These are phyloP conservation scores for Bremia lactucae DNA, from an alignment of 352 stramenopile species.

Conservation along the genomic window DNA sequence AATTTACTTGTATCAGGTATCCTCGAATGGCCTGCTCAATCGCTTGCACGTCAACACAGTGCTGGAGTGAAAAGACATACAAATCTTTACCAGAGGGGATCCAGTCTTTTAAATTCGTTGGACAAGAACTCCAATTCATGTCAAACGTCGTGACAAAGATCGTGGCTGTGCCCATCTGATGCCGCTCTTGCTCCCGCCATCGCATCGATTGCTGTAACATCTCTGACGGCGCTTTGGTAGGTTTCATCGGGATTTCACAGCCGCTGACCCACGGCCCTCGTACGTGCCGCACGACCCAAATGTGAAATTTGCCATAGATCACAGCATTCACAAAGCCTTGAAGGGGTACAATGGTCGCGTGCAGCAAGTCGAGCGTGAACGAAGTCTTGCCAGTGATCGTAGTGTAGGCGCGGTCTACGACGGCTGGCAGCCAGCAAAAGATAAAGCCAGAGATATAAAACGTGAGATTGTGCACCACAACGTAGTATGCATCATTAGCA, in stretches of 20 bases:
- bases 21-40: slow-evolving; percentile 60
- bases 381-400: slow-evolving; percentile 45
- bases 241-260: slow-evolving; percentile 21
- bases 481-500: slow-evolving; percentile 63
- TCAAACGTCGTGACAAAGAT: slow-evolving; percentile 81
- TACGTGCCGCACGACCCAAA: slow-evolving; percentile 62
- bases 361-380: slow-evolving; percentile 55
- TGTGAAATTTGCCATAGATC: slow-evolving; percentile 81
- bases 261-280: slow-evolving; percentile 27
- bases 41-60: slow-evolving; percentile 50
- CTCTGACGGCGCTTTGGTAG: slow-evolving; percentile 36
- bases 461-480: slow-evolving; percentile 73
- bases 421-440: slow-evolving; percentile 64
- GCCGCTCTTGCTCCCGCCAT: slow-evolving; percentile 33
- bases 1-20: slow-evolving; percentile 68
- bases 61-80: slow-evolving; percentile 77
- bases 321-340: slow-evolving; percentile 80
- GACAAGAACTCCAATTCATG: slow-evolving; percentile 64
- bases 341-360: slow-evolving; percentile 67
- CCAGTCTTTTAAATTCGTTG: slow-evolving; percentile 61
- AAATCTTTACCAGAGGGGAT: slow-evolving; percentile 63
- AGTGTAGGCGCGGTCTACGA: slow-evolving; percentile 51
- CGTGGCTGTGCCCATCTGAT: slow-evolving; percentile 54
- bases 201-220: slow-evolving; percentile 23
- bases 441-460: slow-evolving; percentile 77